phyloP scores from a whole-genome alignment of 768 basidiomycete species.

The Rhodotorula toruloides region DNA sequence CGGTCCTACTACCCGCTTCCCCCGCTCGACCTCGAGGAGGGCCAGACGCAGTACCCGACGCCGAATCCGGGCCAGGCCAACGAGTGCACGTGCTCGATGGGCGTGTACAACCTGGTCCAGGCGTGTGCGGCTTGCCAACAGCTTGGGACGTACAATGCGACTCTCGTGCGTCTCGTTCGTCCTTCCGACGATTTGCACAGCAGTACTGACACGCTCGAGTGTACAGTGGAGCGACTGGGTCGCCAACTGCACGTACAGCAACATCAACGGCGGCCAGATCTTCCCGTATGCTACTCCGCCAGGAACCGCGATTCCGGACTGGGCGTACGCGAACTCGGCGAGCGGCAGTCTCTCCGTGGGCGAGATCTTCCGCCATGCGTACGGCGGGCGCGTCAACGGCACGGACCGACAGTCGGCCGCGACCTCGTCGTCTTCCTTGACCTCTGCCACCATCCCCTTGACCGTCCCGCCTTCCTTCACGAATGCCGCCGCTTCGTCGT shows the following conservation, averaged over 20 bases:
- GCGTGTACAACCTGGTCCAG: conserved; percentile 33
- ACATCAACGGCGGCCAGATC: conserved; percentile 13
- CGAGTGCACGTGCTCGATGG: conserved; percentile 17
- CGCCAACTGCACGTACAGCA: conserved; percentile 27
- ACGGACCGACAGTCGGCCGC: not conserved
- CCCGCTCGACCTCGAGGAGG: conserved; percentile 6
- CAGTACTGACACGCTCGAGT: too few species aligned
- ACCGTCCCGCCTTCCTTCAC: too few species aligned
- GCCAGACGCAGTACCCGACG: conserved; percentile 2
- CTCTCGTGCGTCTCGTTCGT: conserved; percentile 5
- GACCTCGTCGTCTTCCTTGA: not conserved
- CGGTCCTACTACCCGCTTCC: conserved; percentile 6
- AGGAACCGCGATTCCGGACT: conserved; percentile 13
- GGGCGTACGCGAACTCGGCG: conserved; percentile 25
- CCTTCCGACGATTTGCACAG: not conserved
- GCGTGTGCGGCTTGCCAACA: conserved; percentile 32
- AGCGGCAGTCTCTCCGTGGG: conserved; percentile 1
- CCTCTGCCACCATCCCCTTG: not conserved
- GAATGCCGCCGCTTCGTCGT: not conserved
- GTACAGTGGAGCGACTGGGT: conserved; percentile 32
- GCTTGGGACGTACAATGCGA: not conserved
- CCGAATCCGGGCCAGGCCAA: conserved; percentile 3
- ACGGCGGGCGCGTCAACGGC: not conserved
- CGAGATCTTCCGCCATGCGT: not conserved
- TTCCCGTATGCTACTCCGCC: conserved; percentile 17